Percentiles rank a stretch among this genome's conserved stretches.
These are phyloP conservation scores for Trichoderma breve DNA, from an alignment of 2,329 filamentous ascomycete genomes.

Conservation along the genomic window DNA sequence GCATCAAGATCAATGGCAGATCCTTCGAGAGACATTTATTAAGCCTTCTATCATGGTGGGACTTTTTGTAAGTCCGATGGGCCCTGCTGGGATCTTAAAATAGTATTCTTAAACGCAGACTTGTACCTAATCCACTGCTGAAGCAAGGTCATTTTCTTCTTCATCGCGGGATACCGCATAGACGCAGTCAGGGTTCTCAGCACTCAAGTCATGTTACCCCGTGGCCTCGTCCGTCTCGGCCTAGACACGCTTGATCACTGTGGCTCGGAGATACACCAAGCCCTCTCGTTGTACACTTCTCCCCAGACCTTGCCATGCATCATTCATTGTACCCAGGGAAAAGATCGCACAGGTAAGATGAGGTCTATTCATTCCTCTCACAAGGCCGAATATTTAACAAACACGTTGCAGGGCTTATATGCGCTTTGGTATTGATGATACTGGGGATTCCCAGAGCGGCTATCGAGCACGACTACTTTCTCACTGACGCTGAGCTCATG, in stretches of 20 bases:
- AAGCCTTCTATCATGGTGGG: slow-evolving; percentile 65
- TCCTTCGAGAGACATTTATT: slow-evolving; percentile 68
- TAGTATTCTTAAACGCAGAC: not conserved
- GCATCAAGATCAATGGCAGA: slow-evolving; percentile 72
- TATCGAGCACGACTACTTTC: slow-evolving; percentile 69
- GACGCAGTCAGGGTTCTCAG: slow-evolving; percentile 69
- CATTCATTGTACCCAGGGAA: slow-evolving; percentile 85
- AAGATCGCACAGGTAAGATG: slow-evolving; percentile 59
- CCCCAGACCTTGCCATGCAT: slow-evolving; percentile 59
- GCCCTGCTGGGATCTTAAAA: not conserved
- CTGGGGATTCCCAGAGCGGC: slow-evolving; percentile 56
- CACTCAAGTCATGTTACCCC: slow-evolving; percentile 66
- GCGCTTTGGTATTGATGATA: slow-evolving; percentile 66
- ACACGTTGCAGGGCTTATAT: slow-evolving; percentile 57
- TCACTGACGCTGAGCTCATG: slow-evolving; percentile 59
- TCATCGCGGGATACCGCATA: slow-evolving; percentile 64
- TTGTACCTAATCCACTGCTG: not conserved
- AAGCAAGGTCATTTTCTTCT: slow-evolving; percentile 55
- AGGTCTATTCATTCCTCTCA: not conserved
- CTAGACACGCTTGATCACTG: slow-evolving; percentile 68
- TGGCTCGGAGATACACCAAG: slow-evolving; percentile 54
- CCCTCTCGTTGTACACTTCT: slow-evolving; percentile 32
- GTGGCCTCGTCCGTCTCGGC: slow-evolving; percentile 69
- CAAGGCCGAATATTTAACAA: not conserved
- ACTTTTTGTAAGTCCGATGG: slow-evolving; percentile 52